Conservation (phyloP, 306 rosid genomes). For the Sphenostylis stenocarpa region DNA sequence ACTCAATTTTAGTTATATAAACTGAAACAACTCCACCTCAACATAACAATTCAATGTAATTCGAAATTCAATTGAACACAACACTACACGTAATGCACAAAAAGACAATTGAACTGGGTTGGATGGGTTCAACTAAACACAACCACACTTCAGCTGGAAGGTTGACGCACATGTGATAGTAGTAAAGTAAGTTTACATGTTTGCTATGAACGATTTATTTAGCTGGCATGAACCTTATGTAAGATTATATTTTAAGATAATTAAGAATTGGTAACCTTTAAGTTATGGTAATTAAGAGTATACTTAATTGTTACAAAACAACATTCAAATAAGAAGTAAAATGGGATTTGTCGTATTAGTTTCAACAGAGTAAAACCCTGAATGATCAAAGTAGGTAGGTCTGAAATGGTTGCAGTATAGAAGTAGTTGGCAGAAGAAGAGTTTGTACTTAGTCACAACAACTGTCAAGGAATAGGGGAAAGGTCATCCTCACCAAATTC, state of each 20-base stretch:
- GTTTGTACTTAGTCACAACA: background rate
- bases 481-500: background rate
- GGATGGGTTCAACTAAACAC: too few relatives aligned
- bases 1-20: too few relatives aligned
- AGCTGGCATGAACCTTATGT: background rate
- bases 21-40: too few relatives aligned
- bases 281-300: background rate
- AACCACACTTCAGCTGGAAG: too few relatives aligned
- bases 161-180: background rate
- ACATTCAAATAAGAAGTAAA: background rate
- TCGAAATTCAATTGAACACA: too few relatives aligned
- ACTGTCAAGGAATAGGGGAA: background rate
- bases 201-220: background rate
- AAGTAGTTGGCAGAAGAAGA: background rate
- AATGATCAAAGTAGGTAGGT: background rate
- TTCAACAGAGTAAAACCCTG: background rate
- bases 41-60: too few relatives aligned
- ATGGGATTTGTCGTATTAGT: background rate
- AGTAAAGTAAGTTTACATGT: background rate
- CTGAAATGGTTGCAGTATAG: background rate
- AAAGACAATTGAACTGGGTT: too few relatives aligned
- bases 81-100: too few relatives aligned
- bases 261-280: background rate
- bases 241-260: background rate
- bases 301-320: background rate